phyloP scores from a whole-genome alignment of 176 grass and related monocot species.

The Carex parvula region DNA sequence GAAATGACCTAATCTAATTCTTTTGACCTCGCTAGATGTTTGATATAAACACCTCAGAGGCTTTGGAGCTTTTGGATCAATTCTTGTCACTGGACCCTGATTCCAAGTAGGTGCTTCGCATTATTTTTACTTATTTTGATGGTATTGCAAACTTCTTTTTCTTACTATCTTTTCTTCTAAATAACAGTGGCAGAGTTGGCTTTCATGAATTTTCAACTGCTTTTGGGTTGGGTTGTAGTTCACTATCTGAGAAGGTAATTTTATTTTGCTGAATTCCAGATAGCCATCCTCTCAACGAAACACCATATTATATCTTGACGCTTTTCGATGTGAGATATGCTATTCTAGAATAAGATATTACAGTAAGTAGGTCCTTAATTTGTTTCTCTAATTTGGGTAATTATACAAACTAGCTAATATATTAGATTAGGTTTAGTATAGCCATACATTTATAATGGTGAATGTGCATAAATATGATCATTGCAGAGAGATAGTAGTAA shows the following conservation, averaged over 20 bases:
- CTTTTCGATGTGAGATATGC: neutral
- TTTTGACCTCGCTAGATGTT: conserved; percentile 42
- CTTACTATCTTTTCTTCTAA: conserved; percentile 11
- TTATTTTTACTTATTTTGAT: neutral
- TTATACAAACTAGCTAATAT: neutral
- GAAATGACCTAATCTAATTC: neutral
- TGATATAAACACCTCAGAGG: conserved; percentile 77
- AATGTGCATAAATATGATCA: neutral
- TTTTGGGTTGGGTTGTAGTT: conserved; percentile 67
- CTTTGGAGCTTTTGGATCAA: conserved; percentile 68
- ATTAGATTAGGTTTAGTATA: neutral
- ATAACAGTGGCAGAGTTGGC: conserved; percentile 66
- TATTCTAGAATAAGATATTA: neutral
- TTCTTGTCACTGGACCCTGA: conserved; percentile 85
- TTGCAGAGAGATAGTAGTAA: neutral
- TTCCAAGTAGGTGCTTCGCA: conserved; percentile 40
- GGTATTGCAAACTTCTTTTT: conserved; percentile 1
- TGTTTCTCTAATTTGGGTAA: neutral
- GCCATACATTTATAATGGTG: neutral
- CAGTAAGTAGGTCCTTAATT: neutral
- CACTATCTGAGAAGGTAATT: conserved; percentile 68
- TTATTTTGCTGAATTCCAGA: conserved; percentile 3
- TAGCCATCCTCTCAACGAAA: neutral
- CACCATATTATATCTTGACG: neutral
- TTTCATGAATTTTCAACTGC: conserved; percentile 57